Conservation (phyloP, 1,139 yeast species). For the Pichia sp. region DNA sequence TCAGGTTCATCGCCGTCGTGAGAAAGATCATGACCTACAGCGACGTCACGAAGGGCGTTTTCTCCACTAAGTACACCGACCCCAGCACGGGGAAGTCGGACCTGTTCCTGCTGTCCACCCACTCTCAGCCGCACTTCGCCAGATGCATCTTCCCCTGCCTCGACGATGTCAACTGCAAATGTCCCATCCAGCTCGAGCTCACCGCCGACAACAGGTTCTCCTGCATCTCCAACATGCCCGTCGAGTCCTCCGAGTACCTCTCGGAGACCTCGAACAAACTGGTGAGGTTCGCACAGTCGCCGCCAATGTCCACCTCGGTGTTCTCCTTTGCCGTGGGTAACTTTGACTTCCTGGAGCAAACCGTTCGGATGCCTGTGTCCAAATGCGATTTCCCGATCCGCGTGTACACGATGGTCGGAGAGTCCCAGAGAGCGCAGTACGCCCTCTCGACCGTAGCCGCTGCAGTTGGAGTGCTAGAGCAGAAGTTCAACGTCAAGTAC, state of each 20-base stretch:
- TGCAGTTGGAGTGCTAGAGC: constrained; percentile 43
- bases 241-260: constrained; percentile 25
- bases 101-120: constrained; percentile 58
- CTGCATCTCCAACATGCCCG: constrained; percentile 47
- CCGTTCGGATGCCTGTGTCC: constrained; percentile 23
- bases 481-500: constrained; percentile 40
- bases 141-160: constrained; percentile 59
- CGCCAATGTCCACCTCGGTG: constrained; percentile 55
- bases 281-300: constrained; percentile 48
- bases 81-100: constrained; percentile 44
- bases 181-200: constrained; percentile 46
- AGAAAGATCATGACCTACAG: constrained; percentile 50
- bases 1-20: constrained; percentile 50
- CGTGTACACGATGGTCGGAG: constrained; percentile 55
- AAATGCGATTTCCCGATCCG: constrained; percentile 41
- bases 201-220: constrained; percentile 43
- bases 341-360: constrained; percentile 46
- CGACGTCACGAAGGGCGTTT: constrained; percentile 62
- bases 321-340: constrained; percentile 69
- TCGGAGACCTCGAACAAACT: constrained; percentile 30
- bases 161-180: constrained; percentile 57
- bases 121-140: constrained; percentile 65
- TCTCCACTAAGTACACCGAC: constrained; percentile 59
- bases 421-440: constrained; percentile 40
- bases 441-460: constrained; percentile 45